Percentiles rank a stretch among this genome's conserved stretches.
These are phyloP conservation scores for Lachnellula cervina DNA, from an alignment of 2,329 filamentous ascomycete genomes.

Conservation along the genomic window DNA sequence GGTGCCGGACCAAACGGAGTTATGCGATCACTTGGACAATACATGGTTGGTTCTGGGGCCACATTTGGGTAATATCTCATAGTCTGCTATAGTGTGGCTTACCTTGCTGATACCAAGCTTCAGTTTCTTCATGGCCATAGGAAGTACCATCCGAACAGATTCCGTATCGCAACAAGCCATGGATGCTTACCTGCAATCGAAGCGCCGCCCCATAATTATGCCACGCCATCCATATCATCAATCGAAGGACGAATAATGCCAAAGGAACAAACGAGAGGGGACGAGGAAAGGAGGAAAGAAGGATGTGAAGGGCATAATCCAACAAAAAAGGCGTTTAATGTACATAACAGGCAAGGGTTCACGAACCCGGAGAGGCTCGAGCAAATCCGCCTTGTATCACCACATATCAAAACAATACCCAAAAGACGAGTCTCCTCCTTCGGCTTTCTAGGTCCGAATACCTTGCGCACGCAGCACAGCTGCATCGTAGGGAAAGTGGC, in stretches of 20 bases:
- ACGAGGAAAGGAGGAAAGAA: background rate
- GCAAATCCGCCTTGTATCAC: slow-evolving; percentile 3
- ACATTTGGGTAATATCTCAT: slow-evolving; percentile 75
- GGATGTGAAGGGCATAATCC: background rate
- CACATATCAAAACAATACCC: background rate
- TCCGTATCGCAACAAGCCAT: slow-evolving; percentile 65
- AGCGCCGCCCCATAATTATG: slow-evolving; percentile 68
- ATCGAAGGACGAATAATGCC: slow-evolving; percentile 8
- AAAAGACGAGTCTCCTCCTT: background rate
- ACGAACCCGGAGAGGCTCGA: background rate
- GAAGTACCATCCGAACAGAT: slow-evolving; percentile 91
- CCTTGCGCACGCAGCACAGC: too few species aligned
- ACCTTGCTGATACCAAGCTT: slow-evolving; percentile 15
- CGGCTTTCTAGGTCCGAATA: background rate
- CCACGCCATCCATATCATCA: slow-evolving; percentile 22
- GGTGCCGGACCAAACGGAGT: slow-evolving; percentile 91
- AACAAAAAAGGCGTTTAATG: slow-evolving; percentile 14
- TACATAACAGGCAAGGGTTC: slow-evolving; percentile 2
- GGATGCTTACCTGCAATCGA: slow-evolving; percentile 71
- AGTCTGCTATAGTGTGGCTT: background rate
- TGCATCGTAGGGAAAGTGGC: too few species aligned
- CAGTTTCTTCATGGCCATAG: slow-evolving; percentile 97
- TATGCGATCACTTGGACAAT: slow-evolving; percentile 90
- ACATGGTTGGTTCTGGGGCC: slow-evolving; percentile 90
- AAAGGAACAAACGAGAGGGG: background rate